phyloP scores from a whole-genome alignment of 2,329 filamentous ascomycete species.

The Fusarium napiforme region DNA sequence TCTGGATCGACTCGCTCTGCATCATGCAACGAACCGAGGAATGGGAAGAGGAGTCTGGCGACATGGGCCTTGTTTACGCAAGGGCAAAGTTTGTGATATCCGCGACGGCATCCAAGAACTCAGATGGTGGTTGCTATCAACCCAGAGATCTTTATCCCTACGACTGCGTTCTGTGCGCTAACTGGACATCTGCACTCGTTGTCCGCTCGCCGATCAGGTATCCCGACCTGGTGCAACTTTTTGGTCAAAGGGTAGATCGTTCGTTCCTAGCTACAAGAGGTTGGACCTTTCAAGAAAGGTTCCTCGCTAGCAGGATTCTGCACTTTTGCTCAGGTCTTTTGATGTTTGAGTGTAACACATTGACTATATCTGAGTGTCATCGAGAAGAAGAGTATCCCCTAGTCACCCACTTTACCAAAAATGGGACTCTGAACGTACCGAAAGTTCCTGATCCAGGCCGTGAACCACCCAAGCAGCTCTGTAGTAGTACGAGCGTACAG shows the following conservation, averaged over 20 bases:
- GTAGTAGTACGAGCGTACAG: background rate
- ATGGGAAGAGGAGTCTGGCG: background rate
- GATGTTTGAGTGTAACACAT: background rate
- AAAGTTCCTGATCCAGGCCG: background rate
- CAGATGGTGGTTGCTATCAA: background rate
- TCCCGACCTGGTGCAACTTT: background rate
- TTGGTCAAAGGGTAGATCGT: rapidly evolving
- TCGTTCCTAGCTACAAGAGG: background rate
- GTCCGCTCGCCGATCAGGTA: background rate
- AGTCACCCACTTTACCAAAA: rapidly evolving
- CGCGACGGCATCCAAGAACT: background rate
- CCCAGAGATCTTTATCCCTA: background rate
- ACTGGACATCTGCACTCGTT: rapidly evolving
- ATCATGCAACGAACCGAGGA: background rate
- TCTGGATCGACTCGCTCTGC: background rate
- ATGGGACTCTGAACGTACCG: background rate
- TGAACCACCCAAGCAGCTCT: background rate
- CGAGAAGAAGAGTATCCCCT: rapidly evolving
- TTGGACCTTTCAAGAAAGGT: background rate
- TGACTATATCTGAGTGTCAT: background rate
- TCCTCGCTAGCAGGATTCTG: rapidly evolving
- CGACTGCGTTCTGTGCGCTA: rapidly evolving
- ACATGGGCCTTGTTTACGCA: background rate
- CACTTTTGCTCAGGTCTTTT: background rate
- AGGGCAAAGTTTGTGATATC: background rate